Percentiles rank a stretch among this genome's conserved stretches.
phyloP scores from a whole-genome alignment of 495 filamentous ascomycete species.

The Trichocladium antarcticum region DNA sequence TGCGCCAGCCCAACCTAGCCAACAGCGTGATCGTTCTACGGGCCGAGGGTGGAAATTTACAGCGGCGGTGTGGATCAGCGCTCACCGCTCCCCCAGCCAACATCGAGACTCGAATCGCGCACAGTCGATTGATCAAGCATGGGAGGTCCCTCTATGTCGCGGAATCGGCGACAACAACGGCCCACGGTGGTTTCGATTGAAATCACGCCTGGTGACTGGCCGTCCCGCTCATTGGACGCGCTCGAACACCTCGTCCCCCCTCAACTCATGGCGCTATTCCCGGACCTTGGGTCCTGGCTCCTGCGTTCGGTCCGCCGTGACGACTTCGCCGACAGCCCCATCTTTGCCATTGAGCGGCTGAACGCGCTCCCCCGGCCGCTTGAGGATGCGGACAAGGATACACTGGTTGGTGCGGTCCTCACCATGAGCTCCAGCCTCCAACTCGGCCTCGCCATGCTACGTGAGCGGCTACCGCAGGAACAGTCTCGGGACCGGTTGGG shows the following conservation, averaged over 20 bases:
- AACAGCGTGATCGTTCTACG: too few species aligned
- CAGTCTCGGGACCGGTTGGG: constrained; percentile 20
- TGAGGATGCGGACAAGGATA: constrained; percentile 20
- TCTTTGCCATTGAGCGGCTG: constrained; percentile 20
- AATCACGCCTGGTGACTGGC: constrained; percentile 3
- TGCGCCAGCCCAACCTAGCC: too few species aligned
- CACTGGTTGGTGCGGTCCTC: constrained; percentile 22
- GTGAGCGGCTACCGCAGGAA: constrained; percentile 21
- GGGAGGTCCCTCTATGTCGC: too few species aligned
- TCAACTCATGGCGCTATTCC: constrained; percentile 23
- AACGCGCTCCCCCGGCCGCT: constrained; percentile 15
- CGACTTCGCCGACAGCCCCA: constrained; percentile 14
- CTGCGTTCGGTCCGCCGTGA: constrained; percentile 19
- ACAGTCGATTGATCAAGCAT: too few species aligned
- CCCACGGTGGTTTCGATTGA: too few species aligned
- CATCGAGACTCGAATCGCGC: too few species aligned
- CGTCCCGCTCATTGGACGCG: neutral
- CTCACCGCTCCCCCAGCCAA: too few species aligned
- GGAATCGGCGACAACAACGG: neutral
- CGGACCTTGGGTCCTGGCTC: constrained; percentile 20
- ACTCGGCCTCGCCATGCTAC: constrained; percentile 20
- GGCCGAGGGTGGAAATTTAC: too few species aligned
- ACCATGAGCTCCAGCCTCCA: constrained; percentile 21
- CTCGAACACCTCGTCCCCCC: neutral
- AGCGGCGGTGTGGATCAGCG: too few species aligned